Conservation (phyloP, 2,329 filamentous ascomycete species). For the Fusarium multiceps region DNA sequence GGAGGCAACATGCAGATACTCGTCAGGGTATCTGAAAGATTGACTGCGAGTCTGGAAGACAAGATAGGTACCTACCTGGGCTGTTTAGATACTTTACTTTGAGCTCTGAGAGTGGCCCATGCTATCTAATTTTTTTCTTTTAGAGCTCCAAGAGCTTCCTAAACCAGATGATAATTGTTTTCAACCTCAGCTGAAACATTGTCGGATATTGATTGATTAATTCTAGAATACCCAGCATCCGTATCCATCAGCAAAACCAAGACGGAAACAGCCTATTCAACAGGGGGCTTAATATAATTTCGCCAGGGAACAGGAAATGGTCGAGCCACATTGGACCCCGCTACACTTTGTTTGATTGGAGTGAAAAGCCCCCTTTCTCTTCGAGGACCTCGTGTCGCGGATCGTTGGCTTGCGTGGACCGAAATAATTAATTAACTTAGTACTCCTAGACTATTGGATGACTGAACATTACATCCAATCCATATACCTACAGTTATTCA, state of each 20-base stretch:
- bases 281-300: constrained; percentile 42
- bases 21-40: not conserved
- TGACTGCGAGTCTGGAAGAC: not conserved
- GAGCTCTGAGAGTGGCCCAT: not conserved
- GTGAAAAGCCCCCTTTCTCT: constrained; percentile 35
- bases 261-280: constrained; percentile 2
- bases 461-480: not conserved
- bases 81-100: not conserved
- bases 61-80: not conserved
- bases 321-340: constrained; percentile 45
- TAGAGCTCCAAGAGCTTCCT: not conserved
- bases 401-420: constrained; percentile 39
- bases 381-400: constrained; percentile 43
- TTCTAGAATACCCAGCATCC: constrained; percentile 13
- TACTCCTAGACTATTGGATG: constrained; percentile 1
- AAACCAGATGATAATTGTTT: not conserved
- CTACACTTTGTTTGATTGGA: constrained; percentile 35
- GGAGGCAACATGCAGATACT: not conserved
- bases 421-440: not conserved
- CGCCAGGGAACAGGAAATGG: constrained; percentile 40
- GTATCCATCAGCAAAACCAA: not conserved
- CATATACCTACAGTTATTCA: not conserved
- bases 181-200: not conserved
- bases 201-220: constrained; percentile 15
- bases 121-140: not conserved